phyloP scores from a whole-genome alignment of 371 early-diverging fungal species.

The Circinella minor region DNA sequence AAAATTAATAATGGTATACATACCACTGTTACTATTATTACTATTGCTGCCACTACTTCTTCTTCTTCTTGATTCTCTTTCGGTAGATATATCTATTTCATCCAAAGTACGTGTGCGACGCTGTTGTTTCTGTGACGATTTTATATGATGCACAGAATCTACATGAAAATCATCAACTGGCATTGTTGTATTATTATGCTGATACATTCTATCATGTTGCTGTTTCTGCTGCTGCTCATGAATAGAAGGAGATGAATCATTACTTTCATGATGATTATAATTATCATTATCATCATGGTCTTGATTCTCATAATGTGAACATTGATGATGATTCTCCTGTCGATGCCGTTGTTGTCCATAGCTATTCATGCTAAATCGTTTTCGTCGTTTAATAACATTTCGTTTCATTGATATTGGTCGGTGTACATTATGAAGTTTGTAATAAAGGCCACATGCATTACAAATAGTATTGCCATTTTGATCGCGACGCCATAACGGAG shows the following conservation, averaged over 20 bases:
- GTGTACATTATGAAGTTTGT: slow-evolving; percentile 7
- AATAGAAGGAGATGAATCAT: not conserved
- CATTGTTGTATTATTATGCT: not conserved
- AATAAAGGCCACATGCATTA: slow-evolving; percentile 53
- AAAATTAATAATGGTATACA: not conserved
- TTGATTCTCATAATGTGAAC: not conserved
- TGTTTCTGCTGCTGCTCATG: not conserved
- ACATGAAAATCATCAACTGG: not conserved
- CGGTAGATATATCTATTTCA: not conserved
- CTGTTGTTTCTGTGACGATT: not conserved
- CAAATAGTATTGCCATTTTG: slow-evolving; percentile 62
- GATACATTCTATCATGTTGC: not conserved
- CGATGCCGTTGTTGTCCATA: not conserved
- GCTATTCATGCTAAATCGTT: slow-evolving; percentile 33
- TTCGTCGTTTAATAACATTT: slow-evolving; percentile 46
- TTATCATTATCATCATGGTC: not conserved
- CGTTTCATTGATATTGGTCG: slow-evolving; percentile 45
- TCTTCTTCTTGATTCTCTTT: not conserved
- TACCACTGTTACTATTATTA: not conserved
- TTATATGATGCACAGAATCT: not conserved
- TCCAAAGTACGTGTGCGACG: not conserved
- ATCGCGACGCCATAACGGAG: slow-evolving; percentile 76
- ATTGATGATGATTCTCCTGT: not conserved
- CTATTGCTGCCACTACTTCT: not conserved
- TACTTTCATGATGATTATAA: not conserved